Conservation (phyloP, 495 filamentous ascomycete species). For the Niebla homalea region DNA sequence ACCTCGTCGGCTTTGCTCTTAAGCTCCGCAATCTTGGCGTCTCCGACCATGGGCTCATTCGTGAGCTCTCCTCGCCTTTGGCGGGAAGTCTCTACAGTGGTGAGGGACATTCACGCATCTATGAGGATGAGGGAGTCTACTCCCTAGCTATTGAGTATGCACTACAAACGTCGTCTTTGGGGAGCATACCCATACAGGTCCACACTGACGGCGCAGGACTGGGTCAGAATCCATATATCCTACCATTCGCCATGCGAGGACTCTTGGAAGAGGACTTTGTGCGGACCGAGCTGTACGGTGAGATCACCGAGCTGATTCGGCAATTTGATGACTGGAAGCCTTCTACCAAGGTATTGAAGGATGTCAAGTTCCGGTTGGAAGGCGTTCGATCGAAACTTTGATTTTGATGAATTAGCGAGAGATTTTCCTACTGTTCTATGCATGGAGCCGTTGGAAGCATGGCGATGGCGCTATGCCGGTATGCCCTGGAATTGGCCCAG, state of each 20-base stretch:
- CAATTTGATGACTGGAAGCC: conserved; percentile 96
- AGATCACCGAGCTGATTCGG: conserved; percentile 64
- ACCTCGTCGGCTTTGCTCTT: conserved; percentile 82
- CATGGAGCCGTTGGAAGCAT: neutral
- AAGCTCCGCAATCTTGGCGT: conserved; percentile 89
- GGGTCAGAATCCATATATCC: conserved; percentile 66
- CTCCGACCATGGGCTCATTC: conserved; percentile 81
- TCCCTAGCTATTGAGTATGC: conserved; percentile 73
- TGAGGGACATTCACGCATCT: conserved; percentile 85
- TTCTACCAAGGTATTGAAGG: conserved; percentile 73
- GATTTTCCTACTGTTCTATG: neutral
- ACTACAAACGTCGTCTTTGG: conserved; percentile 63
- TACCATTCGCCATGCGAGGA: conserved; percentile 90
- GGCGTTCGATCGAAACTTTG: conserved; percentile 76
- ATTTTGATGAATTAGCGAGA: conserved; percentile 1
- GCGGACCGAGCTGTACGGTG: conserved; percentile 57
- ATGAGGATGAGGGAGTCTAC: conserved; percentile 84
- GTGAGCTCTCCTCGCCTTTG: conserved; percentile 76
- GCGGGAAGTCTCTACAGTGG: conserved; percentile 85
- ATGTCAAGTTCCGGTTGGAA: conserved; percentile 92
- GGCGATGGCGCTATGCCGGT: too few relatives aligned
- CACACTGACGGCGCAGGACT: conserved; percentile 34
- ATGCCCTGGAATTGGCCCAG: too few relatives aligned
- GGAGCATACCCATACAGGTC: conserved; percentile 36
- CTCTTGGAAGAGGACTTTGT: conserved; percentile 88